Evolutionary conservation across 1,139 yeast genomes (phyloP).

Genomic region (Petasospora fabianii): DNA sequence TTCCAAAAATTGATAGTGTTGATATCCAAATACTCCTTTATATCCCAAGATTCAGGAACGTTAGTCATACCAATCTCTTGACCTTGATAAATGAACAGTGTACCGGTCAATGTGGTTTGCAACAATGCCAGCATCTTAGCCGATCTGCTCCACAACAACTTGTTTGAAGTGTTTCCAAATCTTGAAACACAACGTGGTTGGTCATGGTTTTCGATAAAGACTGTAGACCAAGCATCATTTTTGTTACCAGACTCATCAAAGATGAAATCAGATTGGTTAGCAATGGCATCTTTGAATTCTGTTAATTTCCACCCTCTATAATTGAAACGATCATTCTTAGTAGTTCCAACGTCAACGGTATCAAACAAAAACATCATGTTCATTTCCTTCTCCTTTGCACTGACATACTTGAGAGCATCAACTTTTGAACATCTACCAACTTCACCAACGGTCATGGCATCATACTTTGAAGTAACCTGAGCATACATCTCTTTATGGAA

Average conservation of each 20-base stretch:
- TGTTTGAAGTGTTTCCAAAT: conserved; percentile 43
- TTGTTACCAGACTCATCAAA: conserved; percentile 30
- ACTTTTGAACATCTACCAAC: conserved; percentile 43
- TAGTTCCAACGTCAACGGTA: conserved; percentile 42
- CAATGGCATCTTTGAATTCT: conserved; percentile 43
- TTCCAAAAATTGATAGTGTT: conserved; percentile 43
- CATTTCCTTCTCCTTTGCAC: conserved; percentile 48
- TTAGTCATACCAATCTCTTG: conserved; percentile 60
- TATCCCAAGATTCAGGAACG: conserved; percentile 42
- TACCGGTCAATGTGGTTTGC: conserved; percentile 49
- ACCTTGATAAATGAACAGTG: conserved; percentile 56
- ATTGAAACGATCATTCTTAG: conserved; percentile 31
- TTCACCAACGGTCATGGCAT: conserved; percentile 57
- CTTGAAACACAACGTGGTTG: conserved; percentile 52
- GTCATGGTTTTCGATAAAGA: conserved; percentile 56
- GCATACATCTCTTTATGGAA: conserved; percentile 51
- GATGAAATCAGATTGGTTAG: conserved; percentile 35
- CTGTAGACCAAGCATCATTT: conserved; percentile 60
- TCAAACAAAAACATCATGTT: conserved; percentile 51
- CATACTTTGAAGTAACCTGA: conserved; percentile 45
- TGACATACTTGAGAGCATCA: conserved; percentile 43
- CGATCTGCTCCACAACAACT: conserved; percentile 30
- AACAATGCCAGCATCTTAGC: conserved; percentile 49
- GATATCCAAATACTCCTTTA: conserved; percentile 50
- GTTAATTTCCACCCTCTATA: conserved; percentile 38